These are phyloP conservation scores for Pythium aristosporum DNA, from an alignment of 352 stramenopile genomes.

Conservation along the genomic window DNA sequence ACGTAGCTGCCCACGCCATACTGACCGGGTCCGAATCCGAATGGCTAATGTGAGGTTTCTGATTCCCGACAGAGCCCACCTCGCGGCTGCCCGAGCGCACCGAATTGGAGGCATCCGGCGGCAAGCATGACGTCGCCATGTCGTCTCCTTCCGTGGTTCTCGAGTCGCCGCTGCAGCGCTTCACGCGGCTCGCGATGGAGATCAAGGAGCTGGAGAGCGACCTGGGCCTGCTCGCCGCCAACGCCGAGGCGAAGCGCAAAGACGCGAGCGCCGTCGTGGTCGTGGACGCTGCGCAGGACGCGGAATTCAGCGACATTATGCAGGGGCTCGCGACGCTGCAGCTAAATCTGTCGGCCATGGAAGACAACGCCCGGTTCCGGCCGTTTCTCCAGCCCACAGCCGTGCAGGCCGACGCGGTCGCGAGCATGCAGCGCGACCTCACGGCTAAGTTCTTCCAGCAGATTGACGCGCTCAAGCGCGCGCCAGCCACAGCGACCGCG, in stretches of 20 bases:
- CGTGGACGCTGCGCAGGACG: conserved; percentile 64
- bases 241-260: conserved; percentile 39
- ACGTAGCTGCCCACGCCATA: neutral
- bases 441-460: conserved; percentile 72
- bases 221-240: conserved; percentile 47
- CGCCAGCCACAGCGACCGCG: conserved; percentile 39
- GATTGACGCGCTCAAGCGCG: conserved; percentile 49
- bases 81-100: conserved; percentile 40
- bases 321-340: conserved; percentile 57
- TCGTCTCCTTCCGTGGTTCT: conserved; percentile 22
- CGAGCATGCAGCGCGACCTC: conserved; percentile 65
- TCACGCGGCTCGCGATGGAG: conserved; percentile 67
- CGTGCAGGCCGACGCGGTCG: conserved; percentile 39
- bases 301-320: conserved; percentile 66
- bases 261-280: conserved; percentile 35
- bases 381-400: conserved; percentile 41
- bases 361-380: conserved; percentile 54
- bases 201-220: conserved; percentile 70
- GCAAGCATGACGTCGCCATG: neutral
- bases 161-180: conserved; percentile 68
- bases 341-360: conserved; percentile 58
- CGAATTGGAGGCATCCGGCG: conserved; percentile 46
- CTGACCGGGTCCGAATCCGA: neutral
- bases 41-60: neutral
- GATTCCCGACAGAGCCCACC: conserved; percentile 35